Evolutionary conservation across 2,329 filamentous ascomycete genomes (phyloP), one percentile per base, ranked within the genome.

Genomic region (Xylariales sp.): DNA sequence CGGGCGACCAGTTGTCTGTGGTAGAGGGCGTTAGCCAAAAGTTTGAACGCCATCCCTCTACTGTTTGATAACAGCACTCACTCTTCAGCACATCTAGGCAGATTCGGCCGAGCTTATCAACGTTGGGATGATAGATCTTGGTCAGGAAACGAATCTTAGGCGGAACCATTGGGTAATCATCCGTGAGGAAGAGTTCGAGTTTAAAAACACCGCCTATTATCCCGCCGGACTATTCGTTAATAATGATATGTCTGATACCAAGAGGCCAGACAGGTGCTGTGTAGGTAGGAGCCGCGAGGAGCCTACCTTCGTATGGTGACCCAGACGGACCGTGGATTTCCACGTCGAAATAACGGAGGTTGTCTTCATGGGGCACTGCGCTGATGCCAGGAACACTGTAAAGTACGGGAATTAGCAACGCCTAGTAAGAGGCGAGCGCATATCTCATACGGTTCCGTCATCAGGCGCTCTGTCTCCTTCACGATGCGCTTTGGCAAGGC

Each of bases 51-150:
- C 1, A 12, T 2, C 30, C 18, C 43, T 3, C 32, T 53, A 10
- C 32, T 30, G 45, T 67, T 16, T 61, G 32, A 34, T 34, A 36
- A 3, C 10, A 10, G 14, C 0, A 12, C 88, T 74, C 84, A 97
- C 96, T 97, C 86, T 99, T 99, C 65, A 99, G 83, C 41, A 99
- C 96, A 79, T 99, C 96, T 57, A 99, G 84, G 79, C 97, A 99
- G 82, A 99, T 99, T 68, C 96, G 92, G 68, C 96, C 96, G 1
- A 99, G 89, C 82, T 97, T 97, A 80, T 99, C 96, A 75, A 99
- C 97, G 80, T 99, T 99, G 60, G 96, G 96, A 80, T 99, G 97
- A 82, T 98, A 99, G 81, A 99, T 98, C 83, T 97, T 97, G 75
- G 97, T 99, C 59, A 99, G 86, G 82, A 99, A 99, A 63, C 96